phyloP scores from a whole-genome alignment of 257 asterid genomes.

The Jasminum sambac region DNA sequence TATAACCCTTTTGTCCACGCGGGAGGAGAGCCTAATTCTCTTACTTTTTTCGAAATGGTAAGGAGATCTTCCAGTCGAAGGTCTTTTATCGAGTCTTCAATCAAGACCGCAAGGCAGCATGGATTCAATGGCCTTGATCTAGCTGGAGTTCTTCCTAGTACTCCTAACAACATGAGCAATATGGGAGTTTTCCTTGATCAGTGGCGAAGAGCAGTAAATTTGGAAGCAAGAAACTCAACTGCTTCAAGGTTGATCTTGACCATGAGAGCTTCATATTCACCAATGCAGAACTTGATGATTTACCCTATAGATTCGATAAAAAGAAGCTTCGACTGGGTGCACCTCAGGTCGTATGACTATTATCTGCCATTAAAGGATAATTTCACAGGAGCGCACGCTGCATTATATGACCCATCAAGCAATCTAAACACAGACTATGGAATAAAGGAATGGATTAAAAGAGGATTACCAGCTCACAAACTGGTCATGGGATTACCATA shows the following conservation, averaged over 20 bases:
- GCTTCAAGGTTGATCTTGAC: slow-evolving; percentile 26
- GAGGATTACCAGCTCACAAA: slow-evolving; percentile 41
- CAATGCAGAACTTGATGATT: slow-evolving; percentile 11
- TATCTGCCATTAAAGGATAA: slow-evolving; percentile 24
- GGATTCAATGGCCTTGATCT: slow-evolving; percentile 39
- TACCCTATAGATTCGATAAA: slow-evolving; percentile 30
- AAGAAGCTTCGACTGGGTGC: slow-evolving; percentile 35
- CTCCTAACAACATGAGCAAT: slow-evolving; percentile 25
- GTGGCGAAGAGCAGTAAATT: slow-evolving; percentile 35
- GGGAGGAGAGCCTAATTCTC: slow-evolving; percentile 19
- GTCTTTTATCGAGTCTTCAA: slow-evolving; percentile 29
- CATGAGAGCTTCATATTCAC: slow-evolving; percentile 34
- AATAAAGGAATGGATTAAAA: slow-evolving; percentile 35
- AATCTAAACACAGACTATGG: slow-evolving; percentile 37
- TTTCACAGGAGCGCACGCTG: slow-evolving; percentile 33
- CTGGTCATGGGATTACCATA: slow-evolving; percentile 41
- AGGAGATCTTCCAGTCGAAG: slow-evolving; percentile 21
- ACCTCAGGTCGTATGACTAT: slow-evolving; percentile 30
- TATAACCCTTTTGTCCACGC: slow-evolving; percentile 32
- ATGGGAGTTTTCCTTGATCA: slow-evolving; percentile 34
- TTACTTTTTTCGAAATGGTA: slow-evolving; percentile 23
- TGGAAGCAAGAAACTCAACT: slow-evolving; percentile 8
- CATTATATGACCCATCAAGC: slow-evolving; percentile 39
- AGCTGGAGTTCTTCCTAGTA: slow-evolving; percentile 6
- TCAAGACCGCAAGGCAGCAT: slow-evolving; percentile 24